Percentiles rank a stretch among this genome's conserved stretches.
Conservation (phyloP, 495 filamentous ascomycete genomes). For the Neurospora africana region DNA sequence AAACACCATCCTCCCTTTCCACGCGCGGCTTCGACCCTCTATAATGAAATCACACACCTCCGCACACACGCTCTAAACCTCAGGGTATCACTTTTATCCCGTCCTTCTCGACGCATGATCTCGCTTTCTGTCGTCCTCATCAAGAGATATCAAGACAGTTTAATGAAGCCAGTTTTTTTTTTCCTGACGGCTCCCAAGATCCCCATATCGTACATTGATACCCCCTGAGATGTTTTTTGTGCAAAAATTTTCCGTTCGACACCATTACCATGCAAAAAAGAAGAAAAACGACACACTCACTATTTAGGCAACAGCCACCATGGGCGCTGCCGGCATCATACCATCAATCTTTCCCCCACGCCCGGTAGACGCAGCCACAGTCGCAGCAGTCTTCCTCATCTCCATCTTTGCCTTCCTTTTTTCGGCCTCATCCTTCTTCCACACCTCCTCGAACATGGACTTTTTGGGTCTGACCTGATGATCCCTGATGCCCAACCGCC, state of each 20-base stretch:
- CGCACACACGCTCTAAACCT: background rate
- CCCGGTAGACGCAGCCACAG: conserved; percentile 5
- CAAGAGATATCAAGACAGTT: background rate
- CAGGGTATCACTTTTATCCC: background rate
- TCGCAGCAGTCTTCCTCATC: conserved; percentile 7
- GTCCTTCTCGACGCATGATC: background rate
- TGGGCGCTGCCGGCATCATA: background rate
- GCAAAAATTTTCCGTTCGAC: background rate
- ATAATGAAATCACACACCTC: background rate
- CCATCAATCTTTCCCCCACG: background rate
- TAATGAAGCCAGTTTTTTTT: background rate
- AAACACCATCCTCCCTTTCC: background rate
- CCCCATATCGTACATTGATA: background rate
- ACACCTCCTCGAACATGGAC: conserved; percentile 69
- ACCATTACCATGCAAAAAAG: background rate
- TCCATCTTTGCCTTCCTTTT: conserved; percentile 19
- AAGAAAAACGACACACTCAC: background rate
- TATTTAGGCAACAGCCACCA: background rate
- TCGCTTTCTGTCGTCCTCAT: background rate
- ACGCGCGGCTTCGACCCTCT: background rate
- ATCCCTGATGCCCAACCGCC: conserved; percentile 57
- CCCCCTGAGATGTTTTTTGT: background rate
- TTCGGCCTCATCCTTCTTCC: conserved; percentile 38
- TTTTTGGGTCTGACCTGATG: conserved; percentile 52
- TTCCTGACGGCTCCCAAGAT: background rate